Evolutionary conservation across 805 yeast species (phyloP).

Genomic region (Spencermartinsiella europaea): DNA sequence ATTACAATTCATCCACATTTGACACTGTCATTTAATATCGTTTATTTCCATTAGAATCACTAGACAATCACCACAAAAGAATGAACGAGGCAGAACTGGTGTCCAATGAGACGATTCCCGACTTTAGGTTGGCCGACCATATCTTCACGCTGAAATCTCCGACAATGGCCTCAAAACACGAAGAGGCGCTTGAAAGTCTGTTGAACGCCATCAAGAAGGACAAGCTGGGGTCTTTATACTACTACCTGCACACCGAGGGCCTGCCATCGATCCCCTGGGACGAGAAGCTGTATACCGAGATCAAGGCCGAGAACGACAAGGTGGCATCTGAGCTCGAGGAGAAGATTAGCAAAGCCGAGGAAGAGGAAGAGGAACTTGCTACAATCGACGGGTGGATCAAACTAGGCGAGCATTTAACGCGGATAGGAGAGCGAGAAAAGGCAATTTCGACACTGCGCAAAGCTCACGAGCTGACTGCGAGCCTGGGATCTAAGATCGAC

Average conservation of each 20-base stretch:
- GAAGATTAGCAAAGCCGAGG: slow-evolving; percentile 47
- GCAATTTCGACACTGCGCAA: slow-evolving; percentile 63
- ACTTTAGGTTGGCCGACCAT: slow-evolving; percentile 72
- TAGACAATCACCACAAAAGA: too few relatives aligned
- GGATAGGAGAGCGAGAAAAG: slow-evolving; percentile 72
- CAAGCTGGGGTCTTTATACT: slow-evolving; percentile 78
- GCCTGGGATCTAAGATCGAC: slow-evolving; percentile 89
- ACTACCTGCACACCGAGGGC: slow-evolving; percentile 52
- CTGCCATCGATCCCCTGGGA: slow-evolving; percentile 50
- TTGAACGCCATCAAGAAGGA: slow-evolving; percentile 50
- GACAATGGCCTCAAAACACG: slow-evolving; percentile 37
- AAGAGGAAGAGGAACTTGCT: slow-evolving; percentile 84
- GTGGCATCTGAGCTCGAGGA: slow-evolving; percentile 45
- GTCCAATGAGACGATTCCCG: slow-evolving; percentile 56
- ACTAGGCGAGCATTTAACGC: slow-evolving; percentile 83
- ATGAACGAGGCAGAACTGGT: too few relatives aligned
- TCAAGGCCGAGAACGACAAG: slow-evolving; percentile 50
- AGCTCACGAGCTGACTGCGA: slow-evolving; percentile 73
- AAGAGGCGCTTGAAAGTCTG: slow-evolving; percentile 43
- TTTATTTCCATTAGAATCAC: too few relatives aligned
- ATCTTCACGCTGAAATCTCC: slow-evolving; percentile 57
- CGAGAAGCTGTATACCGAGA: slow-evolving; percentile 45
- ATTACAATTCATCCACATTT: too few relatives aligned
- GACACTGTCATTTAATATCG: too few relatives aligned
- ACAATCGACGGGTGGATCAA: slow-evolving; percentile 68